phyloP scores from a whole-genome alignment of 2,329 filamentous ascomycete species.

The Diaporthe eres region DNA sequence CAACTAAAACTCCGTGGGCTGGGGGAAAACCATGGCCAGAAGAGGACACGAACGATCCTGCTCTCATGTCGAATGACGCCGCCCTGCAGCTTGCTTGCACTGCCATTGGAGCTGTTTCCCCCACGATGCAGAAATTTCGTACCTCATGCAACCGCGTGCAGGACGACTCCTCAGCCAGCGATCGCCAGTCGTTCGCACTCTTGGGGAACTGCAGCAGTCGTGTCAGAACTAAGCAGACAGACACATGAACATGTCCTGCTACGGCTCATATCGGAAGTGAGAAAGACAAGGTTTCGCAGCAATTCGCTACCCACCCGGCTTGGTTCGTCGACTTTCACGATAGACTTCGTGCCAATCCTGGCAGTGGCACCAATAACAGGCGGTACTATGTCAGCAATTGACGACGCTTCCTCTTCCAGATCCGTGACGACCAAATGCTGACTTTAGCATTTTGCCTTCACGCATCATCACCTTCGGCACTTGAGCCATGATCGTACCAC shows the following conservation, averaged over 20 bases:
- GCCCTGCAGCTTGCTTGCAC: conserved; percentile 20
- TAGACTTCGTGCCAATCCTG: conserved; percentile 11
- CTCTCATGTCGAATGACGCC: conserved; percentile 30
- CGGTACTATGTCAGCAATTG: conserved; percentile 17
- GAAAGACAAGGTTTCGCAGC: not conserved
- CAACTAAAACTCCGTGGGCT: conserved; percentile 27
- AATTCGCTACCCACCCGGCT: not conserved
- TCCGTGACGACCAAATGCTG: conserved; percentile 3
- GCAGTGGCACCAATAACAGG: not conserved
- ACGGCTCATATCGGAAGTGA: conserved; percentile 12
- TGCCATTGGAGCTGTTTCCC: conserved; percentile 28
- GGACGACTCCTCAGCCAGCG: not conserved
- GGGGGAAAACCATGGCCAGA: conserved; percentile 1
- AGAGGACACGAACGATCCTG: conserved; percentile 17
- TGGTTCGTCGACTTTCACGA: not conserved
- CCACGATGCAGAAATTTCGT: conserved; percentile 20
- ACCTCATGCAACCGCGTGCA: conserved; percentile 26
- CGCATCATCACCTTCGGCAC: conserved; percentile 8
- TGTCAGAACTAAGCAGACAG: not conserved
- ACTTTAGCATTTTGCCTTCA: conserved; percentile 19
- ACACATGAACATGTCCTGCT: not conserved
- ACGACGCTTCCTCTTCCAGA: conserved; percentile 18
- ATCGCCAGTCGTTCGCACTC: not conserved
- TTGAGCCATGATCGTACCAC: not conserved
- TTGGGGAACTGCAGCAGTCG: conserved; percentile 3